Evolutionary conservation across 345 rosid genomes (phyloP).

Genomic region (Kandelia obovata): DNA sequence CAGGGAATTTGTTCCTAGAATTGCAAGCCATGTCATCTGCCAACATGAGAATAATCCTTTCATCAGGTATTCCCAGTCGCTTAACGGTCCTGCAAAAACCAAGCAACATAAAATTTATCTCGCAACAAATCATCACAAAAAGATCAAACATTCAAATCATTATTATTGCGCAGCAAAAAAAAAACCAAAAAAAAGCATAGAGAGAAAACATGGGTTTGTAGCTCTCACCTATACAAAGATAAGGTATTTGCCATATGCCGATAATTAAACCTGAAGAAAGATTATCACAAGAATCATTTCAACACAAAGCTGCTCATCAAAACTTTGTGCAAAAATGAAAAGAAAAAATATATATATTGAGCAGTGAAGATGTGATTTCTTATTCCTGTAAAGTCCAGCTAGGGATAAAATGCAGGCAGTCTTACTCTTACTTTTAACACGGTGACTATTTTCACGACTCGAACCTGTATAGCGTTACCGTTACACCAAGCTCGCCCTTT

Average conservation of each 20-base stretch:
- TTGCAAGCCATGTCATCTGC: constrained; percentile 99
- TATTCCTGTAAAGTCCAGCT: no score
- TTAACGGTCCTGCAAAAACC: constrained; percentile 78
- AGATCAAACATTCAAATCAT: neutral
- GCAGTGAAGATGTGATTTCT: no score
- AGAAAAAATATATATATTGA: neutral
- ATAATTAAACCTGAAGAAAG: constrained; percentile 84
- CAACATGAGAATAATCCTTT: constrained; percentile 90
- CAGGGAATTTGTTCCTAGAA: constrained; percentile 88
- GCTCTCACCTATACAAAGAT: constrained; percentile 77
- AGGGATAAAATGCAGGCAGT: no score
- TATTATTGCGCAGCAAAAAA: neutral
- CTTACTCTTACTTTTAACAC: no score
- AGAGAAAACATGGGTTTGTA: neutral
- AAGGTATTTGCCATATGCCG: constrained; percentile 96
- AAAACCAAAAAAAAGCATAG: neutral
- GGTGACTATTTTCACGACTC: no score
- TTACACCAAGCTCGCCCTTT: no score
- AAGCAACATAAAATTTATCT: neutral
- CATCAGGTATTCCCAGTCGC: constrained; percentile 93
- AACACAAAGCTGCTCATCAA: neutral
- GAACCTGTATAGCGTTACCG: no score
- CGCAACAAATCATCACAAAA: neutral
- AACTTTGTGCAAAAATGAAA: neutral
- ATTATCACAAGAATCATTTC: constrained; percentile 16